Evolutionary conservation across 2,329 filamentous ascomycete species (phyloP).

Genomic region (Colletotrichum agaves): DNA sequence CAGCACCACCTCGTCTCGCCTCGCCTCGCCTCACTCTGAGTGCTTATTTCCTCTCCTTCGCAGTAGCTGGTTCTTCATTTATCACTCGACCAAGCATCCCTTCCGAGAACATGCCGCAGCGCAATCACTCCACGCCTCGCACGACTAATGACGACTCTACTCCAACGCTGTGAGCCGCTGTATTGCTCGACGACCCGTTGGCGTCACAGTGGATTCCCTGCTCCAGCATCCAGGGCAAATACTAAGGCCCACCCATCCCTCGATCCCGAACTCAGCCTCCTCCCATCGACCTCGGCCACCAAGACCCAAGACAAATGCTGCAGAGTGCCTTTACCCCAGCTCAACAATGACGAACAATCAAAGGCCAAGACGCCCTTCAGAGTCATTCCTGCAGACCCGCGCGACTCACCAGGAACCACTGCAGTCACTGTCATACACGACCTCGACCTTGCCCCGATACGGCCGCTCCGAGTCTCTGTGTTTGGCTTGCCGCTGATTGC

Average conservation of each 20-base stretch:
- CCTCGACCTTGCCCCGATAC: neutral
- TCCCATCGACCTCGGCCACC: neutral
- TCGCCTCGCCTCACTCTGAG: neutral
- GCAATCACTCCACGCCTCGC: too few relatives aligned
- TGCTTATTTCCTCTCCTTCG: too few relatives aligned
- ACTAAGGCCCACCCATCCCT: too few relatives aligned
- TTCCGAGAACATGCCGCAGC: too few relatives aligned
- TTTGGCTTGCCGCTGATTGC: constrained; percentile 11
- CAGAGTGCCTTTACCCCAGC: neutral
- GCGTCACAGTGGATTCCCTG: too few relatives aligned
- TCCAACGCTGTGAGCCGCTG: too few relatives aligned
- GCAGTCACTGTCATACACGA: constrained; percentile 2
- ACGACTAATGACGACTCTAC: too few relatives aligned
- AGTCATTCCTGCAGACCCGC: neutral
- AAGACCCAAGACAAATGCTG: neutral
- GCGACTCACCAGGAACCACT: neutral
- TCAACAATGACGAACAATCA: neutral
- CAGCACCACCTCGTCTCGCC: neutral
- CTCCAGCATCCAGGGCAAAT: too few relatives aligned
- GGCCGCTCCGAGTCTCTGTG: neutral
- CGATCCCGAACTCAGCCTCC: neutral
- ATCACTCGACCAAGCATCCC: too few relatives aligned
- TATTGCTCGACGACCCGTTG: too few relatives aligned
- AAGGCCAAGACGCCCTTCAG: neutral
- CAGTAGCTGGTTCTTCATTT: too few relatives aligned